Conservation (phyloP, 2,329 filamentous ascomycete genomes). For the Daldinia sp. region DNA sequence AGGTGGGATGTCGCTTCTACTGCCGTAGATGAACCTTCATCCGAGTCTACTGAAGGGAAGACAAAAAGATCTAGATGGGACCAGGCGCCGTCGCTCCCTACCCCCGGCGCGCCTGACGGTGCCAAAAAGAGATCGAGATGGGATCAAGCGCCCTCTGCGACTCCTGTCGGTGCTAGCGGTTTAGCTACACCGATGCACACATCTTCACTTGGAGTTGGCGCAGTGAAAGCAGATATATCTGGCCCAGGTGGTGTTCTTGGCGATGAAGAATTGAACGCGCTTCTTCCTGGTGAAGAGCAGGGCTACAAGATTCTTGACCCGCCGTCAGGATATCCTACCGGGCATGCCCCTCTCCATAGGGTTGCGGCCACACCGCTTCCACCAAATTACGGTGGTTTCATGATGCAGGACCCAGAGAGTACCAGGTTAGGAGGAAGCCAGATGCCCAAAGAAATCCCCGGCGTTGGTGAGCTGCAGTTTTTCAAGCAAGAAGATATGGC, state of each 20-base stretch:
- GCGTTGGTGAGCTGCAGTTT: conserved; percentile 95
- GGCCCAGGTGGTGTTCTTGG: conserved; percentile 84
- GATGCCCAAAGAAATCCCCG: conserved; percentile 93
- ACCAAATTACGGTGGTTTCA: conserved; percentile 80
- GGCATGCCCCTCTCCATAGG: conserved; percentile 81
- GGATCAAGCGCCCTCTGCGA: conserved; percentile 89
- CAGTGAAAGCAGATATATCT: conserved; percentile 80
- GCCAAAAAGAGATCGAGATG: conserved; percentile 86
- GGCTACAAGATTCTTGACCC: conserved; percentile 94
- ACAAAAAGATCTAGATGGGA: conserved; percentile 89
- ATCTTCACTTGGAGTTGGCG: conserved; percentile 67
- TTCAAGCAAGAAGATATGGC: conserved; percentile 99
- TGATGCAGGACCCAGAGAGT: conserved; percentile 96
- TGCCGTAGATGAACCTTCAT: conserved; percentile 61
- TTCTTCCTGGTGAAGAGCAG: conserved; percentile 88
- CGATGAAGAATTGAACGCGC: conserved; percentile 92
- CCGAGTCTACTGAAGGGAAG: conserved; percentile 69
- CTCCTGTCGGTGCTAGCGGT: conserved; percentile 78
- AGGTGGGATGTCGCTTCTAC: conserved; percentile 87
- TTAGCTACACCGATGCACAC: conserved; percentile 82
- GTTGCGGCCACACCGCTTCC: conserved; percentile 79
- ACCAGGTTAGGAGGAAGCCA: conserved; percentile 86
- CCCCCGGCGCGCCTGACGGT: conserved; percentile 66
- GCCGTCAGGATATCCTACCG: conserved; percentile 90
- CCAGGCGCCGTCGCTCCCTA: conserved; percentile 73